Evolutionary conservation across 306 rosid species (phyloP), one percentile per base, ranked within the genome.

Genomic region (Dalbergia cochinchinensis): DNA sequence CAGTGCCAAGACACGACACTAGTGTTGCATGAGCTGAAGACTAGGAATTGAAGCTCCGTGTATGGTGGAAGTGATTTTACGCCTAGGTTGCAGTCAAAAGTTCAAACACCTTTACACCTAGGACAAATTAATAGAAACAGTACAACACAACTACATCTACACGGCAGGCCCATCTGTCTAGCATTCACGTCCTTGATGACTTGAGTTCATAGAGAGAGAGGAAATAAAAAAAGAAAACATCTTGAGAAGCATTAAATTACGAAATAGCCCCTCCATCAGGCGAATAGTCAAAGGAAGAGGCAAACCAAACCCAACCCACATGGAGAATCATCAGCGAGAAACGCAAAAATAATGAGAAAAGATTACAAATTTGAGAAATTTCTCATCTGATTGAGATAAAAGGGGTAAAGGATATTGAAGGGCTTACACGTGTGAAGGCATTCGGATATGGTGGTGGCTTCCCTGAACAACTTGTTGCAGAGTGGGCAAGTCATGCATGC

Each of bases 401-500:
- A 59, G 16, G 59, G 11, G 51, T 78, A 37, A 35, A 33, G 60
- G 71, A 12, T 61, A 71, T 57, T 0, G 65, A 77, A 60, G 16
- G 45, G 70, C 97, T 93, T 77, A 95, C 99, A 93, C 84, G 99
- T 95, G 81, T 95, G 99, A 72, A 95, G 99, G 61, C 99, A 95
- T 88, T 93, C 98, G 42, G 98, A 88, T 76, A 95, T 91, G 71
- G 99, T 93, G 39, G 99, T 95, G 62, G 99, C 98, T 71, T 95
- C 97, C 48, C 73, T 88, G 82, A 88, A 91, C 53, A 95, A 74
- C 71, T 91, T 89, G 61, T 90, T 53, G 78, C 98, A 95, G 15
- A 95, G 92, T 18, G 96, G 93, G 77, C 99, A 95, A 75, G 94
- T 95, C 91, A 95, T 91, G 99, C 99, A 93, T 89, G 93, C 89